These are phyloP conservation scores for Eremothecium coryli DNA, from an alignment of 1,139 yeast species.

Conservation along the genomic window DNA sequence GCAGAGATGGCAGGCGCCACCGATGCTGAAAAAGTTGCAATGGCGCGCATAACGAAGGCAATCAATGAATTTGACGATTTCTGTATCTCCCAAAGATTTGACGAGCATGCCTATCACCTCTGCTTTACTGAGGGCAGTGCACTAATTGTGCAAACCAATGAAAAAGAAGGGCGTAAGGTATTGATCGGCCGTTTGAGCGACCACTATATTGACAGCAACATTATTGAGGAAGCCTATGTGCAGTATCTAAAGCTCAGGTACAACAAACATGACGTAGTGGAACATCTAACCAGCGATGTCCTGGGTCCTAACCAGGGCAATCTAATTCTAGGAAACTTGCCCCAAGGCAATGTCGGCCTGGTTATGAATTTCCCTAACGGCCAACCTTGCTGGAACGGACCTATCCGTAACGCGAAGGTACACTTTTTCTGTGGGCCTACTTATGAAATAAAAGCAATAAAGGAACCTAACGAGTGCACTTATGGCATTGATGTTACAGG, in stretches of 20 bases:
- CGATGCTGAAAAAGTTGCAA: not conserved
- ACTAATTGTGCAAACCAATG: slow-evolving; percentile 19
- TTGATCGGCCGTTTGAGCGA: slow-evolving; percentile 18
- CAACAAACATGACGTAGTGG: slow-evolving; percentile 18
- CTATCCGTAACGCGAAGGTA: slow-evolving; percentile 61
- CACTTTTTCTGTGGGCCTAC: slow-evolving; percentile 60
- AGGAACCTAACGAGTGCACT: slow-evolving; percentile 85
- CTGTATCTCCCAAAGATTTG: slow-evolving; percentile 13
- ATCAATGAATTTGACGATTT: slow-evolving; percentile 5
- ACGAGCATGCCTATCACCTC: slow-evolving; percentile 22
- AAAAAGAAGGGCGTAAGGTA: slow-evolving; percentile 18
- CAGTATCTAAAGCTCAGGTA: slow-evolving; percentile 19
- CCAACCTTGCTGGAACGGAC: slow-evolving; percentile 94
- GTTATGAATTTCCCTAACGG: slow-evolving; percentile 50
- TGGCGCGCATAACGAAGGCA: not conserved
- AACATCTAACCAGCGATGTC: slow-evolving; percentile 23
- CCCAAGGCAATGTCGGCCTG: slow-evolving; percentile 29
- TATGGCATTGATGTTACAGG: slow-evolving; percentile 54
- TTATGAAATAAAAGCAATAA: slow-evolving; percentile 47
- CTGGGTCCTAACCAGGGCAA: slow-evolving; percentile 20
- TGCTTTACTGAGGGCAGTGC: slow-evolving; percentile 16
- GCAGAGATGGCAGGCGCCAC: not conserved
- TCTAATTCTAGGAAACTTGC: slow-evolving; percentile 23
- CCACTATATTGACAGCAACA: slow-evolving; percentile 13
- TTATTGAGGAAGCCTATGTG: slow-evolving; percentile 14